Evolutionary conservation across 75 land plant genomes (phyloP).

Genomic region (Pinus albicaulis): DNA sequence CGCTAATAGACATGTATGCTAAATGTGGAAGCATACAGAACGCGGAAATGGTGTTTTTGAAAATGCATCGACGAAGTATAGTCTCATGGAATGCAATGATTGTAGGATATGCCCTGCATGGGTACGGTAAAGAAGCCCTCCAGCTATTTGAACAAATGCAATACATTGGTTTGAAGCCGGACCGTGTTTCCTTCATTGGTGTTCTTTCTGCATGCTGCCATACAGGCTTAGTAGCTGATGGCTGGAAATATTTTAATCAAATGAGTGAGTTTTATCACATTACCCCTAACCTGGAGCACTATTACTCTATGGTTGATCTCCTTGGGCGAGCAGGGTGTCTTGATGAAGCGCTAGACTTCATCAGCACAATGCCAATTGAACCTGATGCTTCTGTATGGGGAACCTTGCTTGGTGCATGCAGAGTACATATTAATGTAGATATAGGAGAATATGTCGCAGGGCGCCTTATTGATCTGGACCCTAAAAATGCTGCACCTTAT

Average conservation of each 20-base stretch:
- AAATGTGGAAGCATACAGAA: conserved; percentile 26
- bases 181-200: conserved; percentile 24
- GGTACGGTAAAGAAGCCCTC: conserved; percentile 17
- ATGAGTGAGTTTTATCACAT: conserved; percentile 13
- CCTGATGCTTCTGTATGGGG: conserved; percentile 12
- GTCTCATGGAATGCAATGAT: conserved; percentile 34
- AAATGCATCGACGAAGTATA: conserved; percentile 3
- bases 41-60: conserved; percentile 17
- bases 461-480: background rate
- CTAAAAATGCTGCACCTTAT: conserved; percentile 10
- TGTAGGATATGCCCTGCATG: conserved; percentile 27
- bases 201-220: conserved; percentile 33
- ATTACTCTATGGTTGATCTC: conserved; percentile 21
- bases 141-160: conserved; percentile 27
- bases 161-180: conserved; percentile 19
- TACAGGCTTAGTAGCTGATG: conserved; percentile 23
- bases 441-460: conserved; percentile 13
- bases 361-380: conserved; percentile 8
- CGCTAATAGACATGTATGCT: conserved; percentile 29
- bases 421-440: background rate
- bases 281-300: conserved; percentile 23
- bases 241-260: conserved; percentile 14
- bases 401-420: conserved; percentile 20
- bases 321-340: conserved; percentile 23
- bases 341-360: conserved; percentile 15